Evolutionary conservation across 2,329 filamentous ascomycete genomes (phyloP).

Genomic region (Colletotrichum shisoi): DNA sequence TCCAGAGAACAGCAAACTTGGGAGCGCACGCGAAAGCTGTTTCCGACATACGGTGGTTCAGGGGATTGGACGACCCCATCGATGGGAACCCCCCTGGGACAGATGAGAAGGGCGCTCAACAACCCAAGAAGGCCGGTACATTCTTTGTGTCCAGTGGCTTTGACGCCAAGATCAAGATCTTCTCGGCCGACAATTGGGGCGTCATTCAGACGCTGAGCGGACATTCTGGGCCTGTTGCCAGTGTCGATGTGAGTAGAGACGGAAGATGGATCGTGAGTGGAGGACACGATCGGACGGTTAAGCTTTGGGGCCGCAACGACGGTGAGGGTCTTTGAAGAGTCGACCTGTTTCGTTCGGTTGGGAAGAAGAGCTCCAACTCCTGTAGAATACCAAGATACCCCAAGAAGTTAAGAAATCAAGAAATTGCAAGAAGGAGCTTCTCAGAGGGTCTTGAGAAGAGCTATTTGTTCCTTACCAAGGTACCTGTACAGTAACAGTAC

Average conservation of each 20-base stretch:
- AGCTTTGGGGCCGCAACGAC: slow-evolving; percentile 92
- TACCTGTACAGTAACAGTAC: not conserved
- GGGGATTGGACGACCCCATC: slow-evolving; percentile 79
- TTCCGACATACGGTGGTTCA: slow-evolving; percentile 92
- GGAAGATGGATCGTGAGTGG: slow-evolving; percentile 93
- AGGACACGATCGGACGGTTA: slow-evolving; percentile 92
- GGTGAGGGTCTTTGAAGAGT: slow-evolving; percentile 56
- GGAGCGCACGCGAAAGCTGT: slow-evolving; percentile 92
- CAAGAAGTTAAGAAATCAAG: not conserved
- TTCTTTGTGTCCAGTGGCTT: slow-evolving; percentile 93
- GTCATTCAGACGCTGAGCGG: slow-evolving; percentile 86
- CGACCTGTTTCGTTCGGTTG: not conserved
- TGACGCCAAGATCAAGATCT: slow-evolving; percentile 93
- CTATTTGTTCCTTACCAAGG: not conserved
- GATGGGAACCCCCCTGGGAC: slow-evolving; percentile 66
- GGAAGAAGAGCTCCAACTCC: slow-evolving; percentile 1
- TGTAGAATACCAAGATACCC: slow-evolving; percentile 33
- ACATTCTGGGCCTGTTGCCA: slow-evolving; percentile 90
- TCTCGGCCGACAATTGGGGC: slow-evolving; percentile 95
- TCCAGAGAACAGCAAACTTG: slow-evolving; percentile 81
- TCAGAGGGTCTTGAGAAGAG: not conserved
- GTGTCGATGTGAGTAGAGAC: slow-evolving; percentile 85
- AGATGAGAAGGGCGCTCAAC: slow-evolving; percentile 70
- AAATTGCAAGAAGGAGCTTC: not conserved
- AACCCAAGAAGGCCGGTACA: slow-evolving; percentile 86